A percentile compares a stretch with the other conserved stretches of the same genome.
phyloP scores from a whole-genome alignment of 1,139 yeast species.

The Geotrichum europaeum region DNA sequence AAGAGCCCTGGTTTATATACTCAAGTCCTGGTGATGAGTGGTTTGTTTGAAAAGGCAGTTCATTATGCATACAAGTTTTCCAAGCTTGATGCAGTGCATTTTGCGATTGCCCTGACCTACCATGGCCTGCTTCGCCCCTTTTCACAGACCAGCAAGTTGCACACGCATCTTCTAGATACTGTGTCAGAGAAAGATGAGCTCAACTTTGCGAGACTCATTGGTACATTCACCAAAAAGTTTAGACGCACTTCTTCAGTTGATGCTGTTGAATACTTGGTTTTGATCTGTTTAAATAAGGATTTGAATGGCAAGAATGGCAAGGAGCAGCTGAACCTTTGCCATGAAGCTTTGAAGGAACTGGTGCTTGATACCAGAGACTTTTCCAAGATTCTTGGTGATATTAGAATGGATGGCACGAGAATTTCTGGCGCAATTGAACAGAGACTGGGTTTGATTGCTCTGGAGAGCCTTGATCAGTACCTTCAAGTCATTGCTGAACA shows the following conservation, averaged over 20 bases:
- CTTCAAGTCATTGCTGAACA: constrained; percentile 69
- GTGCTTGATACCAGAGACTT: constrained; percentile 85
- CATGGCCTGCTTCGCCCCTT: constrained; percentile 61
- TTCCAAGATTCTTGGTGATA: constrained; percentile 70
- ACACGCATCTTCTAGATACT: constrained; percentile 15
- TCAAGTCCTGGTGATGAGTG: constrained; percentile 67
- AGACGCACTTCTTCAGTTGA: constrained; percentile 81
- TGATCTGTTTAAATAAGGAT: constrained; percentile 54
- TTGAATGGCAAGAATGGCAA: constrained; percentile 25
- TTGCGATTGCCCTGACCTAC: constrained; percentile 75
- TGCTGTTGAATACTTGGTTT: constrained; percentile 79
- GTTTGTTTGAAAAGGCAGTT: constrained; percentile 78
- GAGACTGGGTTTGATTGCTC: constrained; percentile 60
- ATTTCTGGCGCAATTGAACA: constrained; percentile 81
- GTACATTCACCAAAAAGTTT: constrained; percentile 63
- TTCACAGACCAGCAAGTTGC: constrained; percentile 18
- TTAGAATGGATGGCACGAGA: constrained; percentile 68
- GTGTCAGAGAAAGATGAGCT: constrained; percentile 27
- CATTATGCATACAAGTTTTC: constrained; percentile 59
- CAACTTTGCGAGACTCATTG: constrained; percentile 37
- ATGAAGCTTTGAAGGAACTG: constrained; percentile 76
- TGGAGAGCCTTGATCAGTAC: constrained; percentile 50
- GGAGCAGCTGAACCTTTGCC: constrained; percentile 48
- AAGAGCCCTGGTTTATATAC: constrained; percentile 65
- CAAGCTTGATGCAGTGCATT: constrained; percentile 85